phyloP scores from a whole-genome alignment of 768 basidiomycete genomes.

The Steccherinum ochraceum region DNA sequence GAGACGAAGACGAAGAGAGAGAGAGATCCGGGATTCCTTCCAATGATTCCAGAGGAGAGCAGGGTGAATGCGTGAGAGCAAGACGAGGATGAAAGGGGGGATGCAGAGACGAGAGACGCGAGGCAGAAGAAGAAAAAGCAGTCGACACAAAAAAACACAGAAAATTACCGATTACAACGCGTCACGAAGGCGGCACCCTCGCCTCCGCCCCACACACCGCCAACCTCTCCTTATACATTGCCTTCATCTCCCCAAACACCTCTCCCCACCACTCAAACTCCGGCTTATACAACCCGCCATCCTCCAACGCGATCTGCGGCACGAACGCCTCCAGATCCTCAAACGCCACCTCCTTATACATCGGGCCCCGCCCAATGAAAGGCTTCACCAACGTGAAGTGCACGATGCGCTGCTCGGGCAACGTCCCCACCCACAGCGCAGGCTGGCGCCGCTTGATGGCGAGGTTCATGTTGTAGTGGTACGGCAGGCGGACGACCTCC shows the following conservation, averaged over 20 bases:
- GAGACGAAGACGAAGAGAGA: too few species aligned
- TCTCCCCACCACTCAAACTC: constrained; percentile 30
- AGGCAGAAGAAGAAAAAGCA: too few species aligned
- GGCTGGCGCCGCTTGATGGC: constrained; percentile 29
- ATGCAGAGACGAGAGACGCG: too few species aligned
- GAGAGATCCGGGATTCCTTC: too few species aligned
- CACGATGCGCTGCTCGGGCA: constrained; percentile 27
- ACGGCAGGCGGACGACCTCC: constrained; percentile 29
- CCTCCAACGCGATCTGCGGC: constrained; percentile 11
- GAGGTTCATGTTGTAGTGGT: constrained; percentile 36
- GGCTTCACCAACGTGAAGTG: constrained; percentile 34
- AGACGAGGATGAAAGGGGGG: too few species aligned
- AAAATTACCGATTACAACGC: too few species aligned
- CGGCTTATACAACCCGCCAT: constrained; percentile 23
- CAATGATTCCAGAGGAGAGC: too few species aligned
- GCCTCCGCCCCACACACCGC: background rate
- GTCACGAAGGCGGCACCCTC: too few species aligned
- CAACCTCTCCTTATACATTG: background rate
- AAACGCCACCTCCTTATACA: constrained; percentile 16
- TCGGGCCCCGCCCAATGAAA: constrained; percentile 11
- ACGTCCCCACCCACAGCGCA: constrained; percentile 28
- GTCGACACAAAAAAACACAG: too few species aligned
- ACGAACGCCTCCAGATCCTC: constrained; percentile 20
- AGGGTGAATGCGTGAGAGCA: too few species aligned
- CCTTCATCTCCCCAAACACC: constrained; percentile 13